A percentile compares a stretch with the other conserved stretches of the same genome.
Conservation (phyloP, 176 grass and related monocot species). For the Oryza nivara region DNA sequence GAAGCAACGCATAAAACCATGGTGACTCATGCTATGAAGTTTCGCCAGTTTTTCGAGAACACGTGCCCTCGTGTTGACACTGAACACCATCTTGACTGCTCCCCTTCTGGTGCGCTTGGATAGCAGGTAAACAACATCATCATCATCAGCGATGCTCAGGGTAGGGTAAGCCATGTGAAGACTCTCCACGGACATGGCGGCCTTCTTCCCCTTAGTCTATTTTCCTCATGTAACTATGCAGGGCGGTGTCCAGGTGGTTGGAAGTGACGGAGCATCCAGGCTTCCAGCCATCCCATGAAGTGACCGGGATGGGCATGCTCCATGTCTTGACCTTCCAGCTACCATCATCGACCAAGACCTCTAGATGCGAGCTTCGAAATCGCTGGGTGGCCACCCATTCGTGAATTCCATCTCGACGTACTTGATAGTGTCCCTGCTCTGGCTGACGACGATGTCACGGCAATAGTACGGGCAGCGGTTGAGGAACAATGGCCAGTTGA, state of each 20-base stretch:
- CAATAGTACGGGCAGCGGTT: background rate
- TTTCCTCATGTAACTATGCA: background rate
- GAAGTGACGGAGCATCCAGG: background rate
- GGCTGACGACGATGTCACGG: background rate
- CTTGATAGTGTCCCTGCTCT: slow-evolving; percentile 11
- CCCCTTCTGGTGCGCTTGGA: background rate
- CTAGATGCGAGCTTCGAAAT: too few relatives aligned
- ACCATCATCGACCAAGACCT: background rate
- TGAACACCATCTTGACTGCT: background rate
- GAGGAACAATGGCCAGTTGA: background rate
- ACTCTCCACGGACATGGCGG: background rate
- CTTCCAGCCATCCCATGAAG: background rate
- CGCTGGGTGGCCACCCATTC: background rate
- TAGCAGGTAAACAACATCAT: background rate
- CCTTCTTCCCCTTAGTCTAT: background rate
- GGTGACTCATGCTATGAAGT: background rate
- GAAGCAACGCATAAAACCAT: background rate
- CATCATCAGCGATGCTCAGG: background rate
- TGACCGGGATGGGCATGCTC: background rate
- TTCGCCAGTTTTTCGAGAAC: background rate
- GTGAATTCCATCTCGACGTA: slow-evolving; percentile 12
- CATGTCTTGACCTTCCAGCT: background rate
- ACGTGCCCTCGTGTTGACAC: background rate
- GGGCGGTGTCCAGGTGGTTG: background rate
- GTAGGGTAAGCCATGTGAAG: background rate